Conservation (phyloP, 2,329 filamentous ascomycete genomes). For the Aureobasidium vineae region DNA sequence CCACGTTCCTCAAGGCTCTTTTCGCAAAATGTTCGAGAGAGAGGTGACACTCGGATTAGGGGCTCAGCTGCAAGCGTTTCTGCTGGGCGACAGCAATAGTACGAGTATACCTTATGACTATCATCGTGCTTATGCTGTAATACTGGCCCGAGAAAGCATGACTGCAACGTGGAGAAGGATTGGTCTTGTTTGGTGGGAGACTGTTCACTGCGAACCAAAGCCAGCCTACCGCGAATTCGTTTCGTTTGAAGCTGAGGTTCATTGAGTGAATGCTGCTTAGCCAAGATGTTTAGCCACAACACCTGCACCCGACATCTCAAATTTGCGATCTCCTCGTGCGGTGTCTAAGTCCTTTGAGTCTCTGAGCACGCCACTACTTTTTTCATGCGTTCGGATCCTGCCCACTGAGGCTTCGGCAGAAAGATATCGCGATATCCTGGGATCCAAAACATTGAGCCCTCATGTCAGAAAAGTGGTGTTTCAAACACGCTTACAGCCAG, state of each 20-base stretch:
- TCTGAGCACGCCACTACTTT: no score
- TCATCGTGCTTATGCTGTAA: background rate
- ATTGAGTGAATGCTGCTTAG: no score
- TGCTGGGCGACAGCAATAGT: background rate
- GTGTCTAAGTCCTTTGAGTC: no score
- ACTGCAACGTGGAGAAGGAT: background rate
- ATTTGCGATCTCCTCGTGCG: no score
- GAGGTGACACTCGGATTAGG: background rate
- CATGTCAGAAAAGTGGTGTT: no score
- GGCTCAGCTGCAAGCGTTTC: background rate
- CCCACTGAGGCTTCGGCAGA: no score
- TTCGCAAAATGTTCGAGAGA: background rate
- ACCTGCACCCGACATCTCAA: no score
- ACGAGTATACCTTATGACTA: background rate
- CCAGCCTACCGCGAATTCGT: background rate
- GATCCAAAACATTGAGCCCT: no score
- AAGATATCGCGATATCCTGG: no score
- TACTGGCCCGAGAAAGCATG: background rate
- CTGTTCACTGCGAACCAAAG: background rate
- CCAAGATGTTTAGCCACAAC: no score
- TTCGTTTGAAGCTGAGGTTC: background rate
- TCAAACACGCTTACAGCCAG: no score
- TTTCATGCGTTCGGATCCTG: no score
- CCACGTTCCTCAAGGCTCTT: background rate
- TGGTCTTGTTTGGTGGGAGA: background rate